A percentile compares a stretch with the other conserved stretches of the same genome.
Evolutionary conservation across 345 rosid genomes (phyloP).

Genomic region (Populus simonii): DNA sequence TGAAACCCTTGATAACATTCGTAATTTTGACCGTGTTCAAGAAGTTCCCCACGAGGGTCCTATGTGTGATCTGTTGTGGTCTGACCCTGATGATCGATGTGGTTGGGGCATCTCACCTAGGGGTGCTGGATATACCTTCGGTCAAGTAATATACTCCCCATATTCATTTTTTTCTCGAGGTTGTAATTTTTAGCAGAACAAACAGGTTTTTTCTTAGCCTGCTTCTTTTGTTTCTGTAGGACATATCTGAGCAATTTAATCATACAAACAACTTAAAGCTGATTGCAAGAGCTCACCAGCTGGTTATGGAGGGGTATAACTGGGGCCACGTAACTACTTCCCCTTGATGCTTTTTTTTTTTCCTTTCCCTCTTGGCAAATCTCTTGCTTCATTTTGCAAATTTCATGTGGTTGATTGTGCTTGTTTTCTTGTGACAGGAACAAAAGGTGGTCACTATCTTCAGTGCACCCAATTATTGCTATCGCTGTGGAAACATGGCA

Average conservation of each 20-base stretch:
- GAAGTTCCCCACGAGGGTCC: constrained; percentile 99
- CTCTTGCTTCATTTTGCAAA: constrained; percentile 4
- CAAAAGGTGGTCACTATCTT: constrained; percentile 96
- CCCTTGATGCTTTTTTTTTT: neutral
- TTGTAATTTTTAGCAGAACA: neutral
- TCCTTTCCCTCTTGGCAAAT: neutral
- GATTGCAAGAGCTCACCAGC: constrained; percentile 91
- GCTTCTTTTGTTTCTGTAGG: constrained; percentile 43
- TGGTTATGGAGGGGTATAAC: constrained; percentile 96
- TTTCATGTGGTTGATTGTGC: constrained; percentile 1
- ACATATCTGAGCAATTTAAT: constrained; percentile 93
- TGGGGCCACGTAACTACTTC: constrained; percentile 84
- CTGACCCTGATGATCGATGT: constrained; percentile 94
- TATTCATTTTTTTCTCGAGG: neutral
- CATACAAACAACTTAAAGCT: constrained; percentile 85
- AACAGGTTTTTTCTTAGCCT: neutral
- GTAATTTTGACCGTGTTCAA: constrained; percentile 89
- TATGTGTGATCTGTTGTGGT: constrained; percentile 98
- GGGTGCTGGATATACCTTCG: constrained; percentile 96
- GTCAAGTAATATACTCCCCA: constrained; percentile 53
- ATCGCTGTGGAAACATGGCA: constrained; percentile 99
- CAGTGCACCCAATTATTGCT: constrained; percentile 95
- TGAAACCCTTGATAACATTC: constrained; percentile 85
- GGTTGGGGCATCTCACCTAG: constrained; percentile 98
- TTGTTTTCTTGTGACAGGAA: constrained; percentile 47